Evolutionary conservation across 1,284 basidiomycete species (phyloP).

Genomic region (Leccinum ponderosum): DNA sequence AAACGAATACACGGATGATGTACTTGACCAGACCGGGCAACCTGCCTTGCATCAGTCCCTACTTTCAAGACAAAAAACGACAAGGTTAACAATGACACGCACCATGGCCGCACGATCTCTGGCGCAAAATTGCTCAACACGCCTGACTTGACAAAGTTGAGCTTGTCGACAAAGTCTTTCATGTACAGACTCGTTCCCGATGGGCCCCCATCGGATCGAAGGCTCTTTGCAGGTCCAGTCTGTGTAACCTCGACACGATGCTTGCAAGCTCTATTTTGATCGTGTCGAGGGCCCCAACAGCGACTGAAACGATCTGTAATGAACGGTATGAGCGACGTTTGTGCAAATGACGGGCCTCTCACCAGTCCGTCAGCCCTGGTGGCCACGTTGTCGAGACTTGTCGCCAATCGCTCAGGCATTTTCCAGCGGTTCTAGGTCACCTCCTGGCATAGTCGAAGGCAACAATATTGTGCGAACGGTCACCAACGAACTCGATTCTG

Average conservation of each 20-base stretch:
- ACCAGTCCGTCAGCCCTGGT: constrained; percentile 69
- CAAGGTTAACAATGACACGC: neutral
- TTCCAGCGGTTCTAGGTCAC: too few species aligned
- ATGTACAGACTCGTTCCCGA: constrained; percentile 84
- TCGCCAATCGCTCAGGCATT: constrained; percentile 17
- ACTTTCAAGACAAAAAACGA: neutral
- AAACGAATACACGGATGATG: constrained; percentile 80
- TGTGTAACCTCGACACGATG: constrained; percentile 81
- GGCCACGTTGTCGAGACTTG: constrained; percentile 67
- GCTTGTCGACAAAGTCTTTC: constrained; percentile 86
- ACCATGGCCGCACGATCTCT: constrained; percentile 77
- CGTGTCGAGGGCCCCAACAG: constrained; percentile 74
- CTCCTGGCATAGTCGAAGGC: too few species aligned
- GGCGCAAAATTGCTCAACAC: constrained; percentile 74
- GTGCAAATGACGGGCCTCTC: constrained; percentile 26
- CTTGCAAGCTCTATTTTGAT: constrained; percentile 78
- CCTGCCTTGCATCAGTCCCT: constrained; percentile 44
- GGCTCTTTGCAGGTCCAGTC: constrained; percentile 75
- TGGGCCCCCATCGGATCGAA: constrained; percentile 64
- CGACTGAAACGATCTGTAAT: constrained; percentile 66
- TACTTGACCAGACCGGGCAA: constrained; percentile 66
- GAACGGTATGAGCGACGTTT: neutral
- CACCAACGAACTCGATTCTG: constrained; percentile 23
- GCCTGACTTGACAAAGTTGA: constrained; percentile 77
- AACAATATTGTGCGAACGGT: too few species aligned